phyloP scores from a whole-genome alignment of 257 asterid species.

The Fraxinus quadrangulata region DNA sequence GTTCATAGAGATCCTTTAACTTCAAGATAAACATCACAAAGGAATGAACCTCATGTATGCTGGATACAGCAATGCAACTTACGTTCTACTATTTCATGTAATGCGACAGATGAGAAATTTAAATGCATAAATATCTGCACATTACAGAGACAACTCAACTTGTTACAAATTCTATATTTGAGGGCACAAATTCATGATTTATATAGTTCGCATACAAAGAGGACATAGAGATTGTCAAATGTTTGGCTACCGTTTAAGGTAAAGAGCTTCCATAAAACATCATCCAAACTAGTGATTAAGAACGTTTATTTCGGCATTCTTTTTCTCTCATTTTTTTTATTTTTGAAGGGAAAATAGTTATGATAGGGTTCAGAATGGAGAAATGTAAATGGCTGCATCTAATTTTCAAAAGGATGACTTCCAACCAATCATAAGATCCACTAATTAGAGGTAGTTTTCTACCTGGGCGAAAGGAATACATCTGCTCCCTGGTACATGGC shows the following conservation, averaged over 20 bases:
- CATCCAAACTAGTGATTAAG: not conserved
- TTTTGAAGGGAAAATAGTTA: not conserved
- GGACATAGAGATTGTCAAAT: not conserved
- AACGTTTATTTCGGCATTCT: not conserved
- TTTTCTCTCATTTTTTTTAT: too few relatives aligned
- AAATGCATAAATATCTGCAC: not conserved
- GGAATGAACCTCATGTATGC: not conserved
- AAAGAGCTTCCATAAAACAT: not conserved
- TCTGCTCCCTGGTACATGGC: conserved; percentile 20
- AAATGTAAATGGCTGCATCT: not conserved
- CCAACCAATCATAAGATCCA: not conserved
- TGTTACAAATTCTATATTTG: not conserved
- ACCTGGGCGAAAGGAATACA: conserved; percentile 17
- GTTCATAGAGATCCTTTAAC: not conserved
- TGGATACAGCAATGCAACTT: not conserved
- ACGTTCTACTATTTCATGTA: not conserved
- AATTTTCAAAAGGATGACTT: not conserved
- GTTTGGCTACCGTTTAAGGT: not conserved
- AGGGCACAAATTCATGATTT: not conserved
- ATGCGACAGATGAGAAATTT: not conserved
- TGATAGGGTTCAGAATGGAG: not conserved
- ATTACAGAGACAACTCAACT: not conserved
- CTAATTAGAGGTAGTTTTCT: not conserved
- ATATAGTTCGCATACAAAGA: not conserved
- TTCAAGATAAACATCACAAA: not conserved